A percentile compares a stretch with the other conserved stretches of the same genome.
Evolutionary conservation across 257 asterid genomes (phyloP).

Genomic region (Solanum sejunctum): DNA sequence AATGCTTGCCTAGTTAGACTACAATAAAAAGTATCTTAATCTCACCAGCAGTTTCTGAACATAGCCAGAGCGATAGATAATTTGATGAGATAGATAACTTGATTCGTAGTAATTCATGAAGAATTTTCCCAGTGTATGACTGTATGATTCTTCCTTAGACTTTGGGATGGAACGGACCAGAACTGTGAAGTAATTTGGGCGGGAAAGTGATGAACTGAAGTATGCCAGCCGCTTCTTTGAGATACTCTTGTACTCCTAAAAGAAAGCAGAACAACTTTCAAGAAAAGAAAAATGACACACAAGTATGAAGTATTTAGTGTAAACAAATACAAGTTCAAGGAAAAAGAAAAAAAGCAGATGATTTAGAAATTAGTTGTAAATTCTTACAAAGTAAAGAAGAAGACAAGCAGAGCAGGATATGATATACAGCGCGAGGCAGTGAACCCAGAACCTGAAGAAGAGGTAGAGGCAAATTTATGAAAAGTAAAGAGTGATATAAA

Average conservation of each 20-base stretch:
- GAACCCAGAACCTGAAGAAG: constrained; percentile 28
- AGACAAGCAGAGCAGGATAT: constrained; percentile 13
- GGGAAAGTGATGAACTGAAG: constrained; percentile 10
- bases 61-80: constrained; percentile 14
- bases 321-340: neutral
- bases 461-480: neutral
- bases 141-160: constrained; percentile 8
- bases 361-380: neutral
- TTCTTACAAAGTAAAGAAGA: constrained; percentile 25
- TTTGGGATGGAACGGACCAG: constrained; percentile 29
- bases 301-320: neutral
- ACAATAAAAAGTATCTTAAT: neutral
- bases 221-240: constrained; percentile 6
- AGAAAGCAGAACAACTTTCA: neutral
- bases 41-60: constrained; percentile 22
- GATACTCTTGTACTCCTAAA: constrained; percentile 9
- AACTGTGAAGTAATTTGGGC: constrained; percentile 24
- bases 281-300: neutral
- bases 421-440: constrained; percentile 19
- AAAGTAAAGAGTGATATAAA: neutral
- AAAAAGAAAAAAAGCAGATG: neutral
- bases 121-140: constrained; percentile 13
- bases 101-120: constrained; percentile 20
- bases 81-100: constrained; percentile 29
- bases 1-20: neutral